phyloP scores from a whole-genome alignment of 192 early-diverging fungal species.

The Dissophora globulifera region DNA sequence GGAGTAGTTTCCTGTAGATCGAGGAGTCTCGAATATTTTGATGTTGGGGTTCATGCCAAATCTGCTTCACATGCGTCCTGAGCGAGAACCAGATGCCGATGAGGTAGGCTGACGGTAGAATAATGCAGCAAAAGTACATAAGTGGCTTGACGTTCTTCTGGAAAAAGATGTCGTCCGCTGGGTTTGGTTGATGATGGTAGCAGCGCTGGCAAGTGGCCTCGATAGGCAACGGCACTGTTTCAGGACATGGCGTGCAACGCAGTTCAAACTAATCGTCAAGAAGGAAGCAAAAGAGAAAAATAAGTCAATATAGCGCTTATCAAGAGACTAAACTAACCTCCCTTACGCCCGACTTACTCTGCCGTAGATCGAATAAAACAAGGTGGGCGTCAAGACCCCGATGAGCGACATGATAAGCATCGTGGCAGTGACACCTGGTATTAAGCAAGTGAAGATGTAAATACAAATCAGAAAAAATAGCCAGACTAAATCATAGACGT shows the following conservation, averaged over 20 bases:
- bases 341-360: slow-evolving; percentile 49
- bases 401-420: slow-evolving; percentile 95
- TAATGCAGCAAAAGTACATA: slow-evolving; percentile 81
- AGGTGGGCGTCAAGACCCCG: slow-evolving; percentile 91
- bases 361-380: slow-evolving; percentile 95
- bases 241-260: slow-evolving; percentile 45
- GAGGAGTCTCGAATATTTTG: slow-evolving; percentile 38
- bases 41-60: slow-evolving; percentile 71
- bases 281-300: not conserved
- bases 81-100: slow-evolving; percentile 95
- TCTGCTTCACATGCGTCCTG: slow-evolving; percentile 86
- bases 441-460: too few relatives aligned
- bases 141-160: slow-evolving; percentile 79
- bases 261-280: slow-evolving; percentile 30
- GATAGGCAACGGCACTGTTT: slow-evolving; percentile 17
- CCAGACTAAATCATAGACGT: too few relatives aligned
- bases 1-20: slow-evolving; percentile 59
- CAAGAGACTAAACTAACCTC: not conserved
- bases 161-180: slow-evolving; percentile 85
- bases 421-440: slow-evolving; percentile 92
- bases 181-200: slow-evolving; percentile 68
- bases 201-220: slow-evolving; percentile 68
- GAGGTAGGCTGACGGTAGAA: slow-evolving; percentile 70
- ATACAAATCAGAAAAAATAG: too few relatives aligned
- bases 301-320: not conserved